Evolutionary conservation across 306 rosid genomes (phyloP).

Genomic region (Castanea mollissima): DNA sequence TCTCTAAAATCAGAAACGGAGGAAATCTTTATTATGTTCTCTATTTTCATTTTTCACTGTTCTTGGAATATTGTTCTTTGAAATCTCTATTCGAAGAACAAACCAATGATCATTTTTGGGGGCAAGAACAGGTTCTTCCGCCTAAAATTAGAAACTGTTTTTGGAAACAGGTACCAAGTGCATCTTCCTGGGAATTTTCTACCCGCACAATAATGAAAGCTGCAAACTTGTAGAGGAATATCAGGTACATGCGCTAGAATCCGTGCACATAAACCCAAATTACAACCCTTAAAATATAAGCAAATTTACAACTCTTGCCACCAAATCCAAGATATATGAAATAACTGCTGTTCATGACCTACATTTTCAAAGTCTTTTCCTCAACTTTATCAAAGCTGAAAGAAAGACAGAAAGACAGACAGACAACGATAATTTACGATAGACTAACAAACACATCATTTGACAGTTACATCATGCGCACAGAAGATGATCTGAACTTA

Average conservation of each 20-base stretch:
- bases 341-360: constrained; percentile 4
- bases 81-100: too few relatives aligned
- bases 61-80: too few relatives aligned
- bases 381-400: constrained; percentile 11
- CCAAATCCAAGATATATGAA: constrained; percentile 12
- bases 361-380: constrained; percentile 35
- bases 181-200: too few relatives aligned
- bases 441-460: constrained; percentile 20
- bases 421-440: constrained; percentile 26
- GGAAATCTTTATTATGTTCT: too few relatives aligned
- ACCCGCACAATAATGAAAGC: constrained; percentile 27
- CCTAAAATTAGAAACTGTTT: too few relatives aligned
- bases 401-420: not conserved
- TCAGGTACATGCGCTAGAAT: constrained; percentile 59
- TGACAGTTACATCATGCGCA: constrained; percentile 30
- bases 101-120: too few relatives aligned
- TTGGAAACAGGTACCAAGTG: too few relatives aligned
- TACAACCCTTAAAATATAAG: too few relatives aligned
- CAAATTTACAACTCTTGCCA: not conserved
- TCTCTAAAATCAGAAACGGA: too few relatives aligned
- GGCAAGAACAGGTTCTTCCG: too few relatives aligned
- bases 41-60: too few relatives aligned
- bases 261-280: constrained; percentile 47
- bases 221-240: constrained; percentile 37
- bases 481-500: constrained; percentile 32